A percentile compares a stretch with the other conserved stretches of the same genome.
phyloP scores from a whole-genome alignment of 441 rosid genomes.

The Adansonia madagascariensis region DNA sequence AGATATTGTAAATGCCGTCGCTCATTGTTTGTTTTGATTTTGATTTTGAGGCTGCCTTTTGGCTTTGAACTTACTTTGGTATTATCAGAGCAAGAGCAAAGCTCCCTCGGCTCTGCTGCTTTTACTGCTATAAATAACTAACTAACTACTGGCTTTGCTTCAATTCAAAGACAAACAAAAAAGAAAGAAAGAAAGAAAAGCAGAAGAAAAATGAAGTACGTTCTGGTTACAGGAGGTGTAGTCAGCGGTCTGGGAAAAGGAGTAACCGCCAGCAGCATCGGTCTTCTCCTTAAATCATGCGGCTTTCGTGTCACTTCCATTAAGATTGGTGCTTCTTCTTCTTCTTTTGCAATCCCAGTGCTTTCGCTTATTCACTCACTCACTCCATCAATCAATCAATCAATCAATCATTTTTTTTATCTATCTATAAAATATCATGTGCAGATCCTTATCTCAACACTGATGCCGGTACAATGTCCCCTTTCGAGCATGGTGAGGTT shows the following conservation, averaged over 20 bases:
- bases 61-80: constrained; percentile 32
- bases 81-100: constrained; percentile 28
- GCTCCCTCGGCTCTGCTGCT: not conserved
- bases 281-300: constrained; percentile 66
- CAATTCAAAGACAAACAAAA: not conserved
- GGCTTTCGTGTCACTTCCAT: constrained; percentile 84
- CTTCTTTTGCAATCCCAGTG: not conserved
- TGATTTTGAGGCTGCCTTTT: not conserved
- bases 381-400: not conserved
- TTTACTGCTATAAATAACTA: not conserved
- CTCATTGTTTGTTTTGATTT: constrained; percentile 15
- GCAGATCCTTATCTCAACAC: constrained; percentile 95
- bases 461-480: constrained; percentile 99
- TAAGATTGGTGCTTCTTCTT: constrained; percentile 60
- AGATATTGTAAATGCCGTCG: not conserved
- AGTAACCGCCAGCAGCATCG: constrained; percentile 74
- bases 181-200: constrained; percentile 1
- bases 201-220: constrained; percentile 66
- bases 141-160: not conserved
- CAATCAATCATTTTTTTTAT: not conserved
- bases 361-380: not conserved
- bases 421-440: not conserved
- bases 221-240: constrained; percentile 86
- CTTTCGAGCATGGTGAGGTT: constrained; percentile 96
- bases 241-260: constrained; percentile 77